phyloP scores from a whole-genome alignment of 805 yeast genomes.

The Starmerella apicola region DNA sequence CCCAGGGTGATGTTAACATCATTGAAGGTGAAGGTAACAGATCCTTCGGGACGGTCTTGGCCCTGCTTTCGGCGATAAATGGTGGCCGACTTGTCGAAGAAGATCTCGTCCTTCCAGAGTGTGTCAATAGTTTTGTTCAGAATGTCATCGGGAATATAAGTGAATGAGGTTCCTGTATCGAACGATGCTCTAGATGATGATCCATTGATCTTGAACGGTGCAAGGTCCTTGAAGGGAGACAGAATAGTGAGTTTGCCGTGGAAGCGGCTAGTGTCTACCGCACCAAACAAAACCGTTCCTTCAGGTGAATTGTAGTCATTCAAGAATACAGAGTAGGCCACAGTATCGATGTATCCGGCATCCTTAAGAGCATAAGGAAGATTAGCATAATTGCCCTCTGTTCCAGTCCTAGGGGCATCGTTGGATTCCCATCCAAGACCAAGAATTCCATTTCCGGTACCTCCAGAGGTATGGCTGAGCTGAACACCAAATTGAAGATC shows the following conservation, averaged over 20 bases:
- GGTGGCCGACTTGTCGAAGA: background rate
- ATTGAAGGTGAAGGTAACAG: slow-evolving; percentile 16
- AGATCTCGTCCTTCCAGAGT: slow-evolving; percentile 1
- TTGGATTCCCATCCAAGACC: slow-evolving; percentile 1
- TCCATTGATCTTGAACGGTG: slow-evolving; percentile 9
- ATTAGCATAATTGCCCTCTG: slow-evolving; percentile 20
- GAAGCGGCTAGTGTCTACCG: slow-evolving; percentile 51
- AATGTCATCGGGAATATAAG: slow-evolving; percentile 31
- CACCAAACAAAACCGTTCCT: slow-evolving; percentile 40
- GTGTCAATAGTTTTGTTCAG: slow-evolving; percentile 4
- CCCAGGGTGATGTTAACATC: slow-evolving; percentile 19
- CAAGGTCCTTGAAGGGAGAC: background rate
- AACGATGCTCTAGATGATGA: slow-evolving; percentile 21
- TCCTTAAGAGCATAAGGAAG: slow-evolving; percentile 27
- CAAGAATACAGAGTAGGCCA: slow-evolving; percentile 37
- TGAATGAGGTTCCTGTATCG: slow-evolving; percentile 41
- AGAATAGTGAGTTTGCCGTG: slow-evolving; percentile 32
- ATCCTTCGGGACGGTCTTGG: background rate
- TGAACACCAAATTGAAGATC: slow-evolving; percentile 8
- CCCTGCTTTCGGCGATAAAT: slow-evolving; percentile 2
- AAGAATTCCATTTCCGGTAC: background rate
- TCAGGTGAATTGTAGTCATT: slow-evolving; percentile 22
- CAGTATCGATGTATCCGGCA: slow-evolving; percentile 32
- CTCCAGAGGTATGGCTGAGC: background rate
- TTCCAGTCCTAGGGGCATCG: background rate